Base-by-base conservation (phyloP, 177 flowering plant species). In the Vitis hybrid region DNA sequence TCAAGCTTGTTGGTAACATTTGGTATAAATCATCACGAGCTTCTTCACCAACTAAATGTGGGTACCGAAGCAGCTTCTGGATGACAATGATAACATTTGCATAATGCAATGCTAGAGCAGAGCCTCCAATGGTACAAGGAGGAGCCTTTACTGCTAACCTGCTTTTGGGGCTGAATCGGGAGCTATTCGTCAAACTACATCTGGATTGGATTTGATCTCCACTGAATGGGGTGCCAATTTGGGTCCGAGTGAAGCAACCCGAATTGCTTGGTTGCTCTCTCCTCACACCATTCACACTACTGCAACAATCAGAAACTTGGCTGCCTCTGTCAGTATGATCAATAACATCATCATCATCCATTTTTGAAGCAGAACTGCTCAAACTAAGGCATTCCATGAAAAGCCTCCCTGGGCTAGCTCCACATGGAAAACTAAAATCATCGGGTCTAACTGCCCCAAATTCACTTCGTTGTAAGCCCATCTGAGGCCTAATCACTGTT, bases 41-140 rank as follows among this genome's bases (percentile, higher is more conserved):
- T 81, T 96, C 99, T 30, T 94, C 98, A 3, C 98, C 99, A 21
- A 96, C 94, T 58, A 96, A 79, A 82, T 96, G 97, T 23, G 99
- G 98, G 71, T 96, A 96, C 14, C 85, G 82, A n/a, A 96, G 97
- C 67, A 94, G 75, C 84, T 94, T 96, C 85, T 96, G 97, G 11
- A 96, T 80, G 21, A 96, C 89, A 60, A 94, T 96, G 40, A 96
- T 86, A 4, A 96, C 83, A 78, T 96, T 96, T 7, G 99, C 98
- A 75, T 96, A 96, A 75, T 92, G 98, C 81, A 91, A 71, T 34
- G 97, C 93, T 59, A 96, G 81, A 62, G 98, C 97, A 68, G 97
- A 93, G 49, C 99, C 98, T 62, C 99, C 99, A 57, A 93, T 73
- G 9, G 99, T 93, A 52, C 81, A 76, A 51, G 93, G 82, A 63